These are phyloP conservation scores for Nigrospora oryzae DNA, from an alignment of 2,329 filamentous ascomycete species.

Conservation along the genomic window DNA sequence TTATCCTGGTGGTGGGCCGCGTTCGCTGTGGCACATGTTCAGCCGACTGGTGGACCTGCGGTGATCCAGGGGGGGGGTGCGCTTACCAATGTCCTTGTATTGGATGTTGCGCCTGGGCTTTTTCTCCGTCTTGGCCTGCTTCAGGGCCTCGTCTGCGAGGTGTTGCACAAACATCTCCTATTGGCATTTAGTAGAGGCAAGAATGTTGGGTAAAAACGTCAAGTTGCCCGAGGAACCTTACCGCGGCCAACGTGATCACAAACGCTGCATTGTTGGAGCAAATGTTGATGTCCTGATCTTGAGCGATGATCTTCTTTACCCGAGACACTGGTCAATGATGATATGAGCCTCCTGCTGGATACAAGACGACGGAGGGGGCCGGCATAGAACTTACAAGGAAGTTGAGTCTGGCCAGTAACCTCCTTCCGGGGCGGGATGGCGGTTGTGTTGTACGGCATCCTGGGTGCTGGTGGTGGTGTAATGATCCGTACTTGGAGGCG, in stretches of 20 bases:
- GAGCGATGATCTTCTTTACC: slow-evolving; percentile 89
- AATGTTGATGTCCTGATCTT: slow-evolving; percentile 76
- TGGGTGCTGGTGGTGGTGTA: slow-evolving; percentile 2
- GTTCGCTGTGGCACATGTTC: slow-evolving; percentile 47
- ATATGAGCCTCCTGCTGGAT: background rate
- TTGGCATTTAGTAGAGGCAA: background rate
- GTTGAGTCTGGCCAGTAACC: slow-evolving; percentile 73
- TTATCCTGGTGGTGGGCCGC: slow-evolving; percentile 86
- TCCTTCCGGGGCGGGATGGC: slow-evolving; percentile 75
- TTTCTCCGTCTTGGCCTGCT: slow-evolving; percentile 80
- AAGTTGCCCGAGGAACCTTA: slow-evolving; percentile 24
- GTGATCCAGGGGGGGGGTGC: background rate
- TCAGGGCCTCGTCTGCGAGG: slow-evolving; percentile 75
- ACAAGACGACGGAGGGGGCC: background rate
- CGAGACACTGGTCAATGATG: slow-evolving; percentile 61
- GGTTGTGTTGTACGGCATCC: slow-evolving; percentile 85
- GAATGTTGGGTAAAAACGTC: background rate
- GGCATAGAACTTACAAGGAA: slow-evolving; percentile 60
- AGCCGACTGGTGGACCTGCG: slow-evolving; percentile 2
- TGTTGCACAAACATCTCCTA: slow-evolving; percentile 95
- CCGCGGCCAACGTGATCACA: slow-evolving; percentile 83
- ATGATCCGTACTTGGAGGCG: background rate
- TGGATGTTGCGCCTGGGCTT: slow-evolving; percentile 92
- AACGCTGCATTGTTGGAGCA: slow-evolving; percentile 94
- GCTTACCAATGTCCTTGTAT: slow-evolving; percentile 81